Conservation (phyloP, 768 basidiomycete genomes). For the Coprinopsis marcescibilis region DNA sequence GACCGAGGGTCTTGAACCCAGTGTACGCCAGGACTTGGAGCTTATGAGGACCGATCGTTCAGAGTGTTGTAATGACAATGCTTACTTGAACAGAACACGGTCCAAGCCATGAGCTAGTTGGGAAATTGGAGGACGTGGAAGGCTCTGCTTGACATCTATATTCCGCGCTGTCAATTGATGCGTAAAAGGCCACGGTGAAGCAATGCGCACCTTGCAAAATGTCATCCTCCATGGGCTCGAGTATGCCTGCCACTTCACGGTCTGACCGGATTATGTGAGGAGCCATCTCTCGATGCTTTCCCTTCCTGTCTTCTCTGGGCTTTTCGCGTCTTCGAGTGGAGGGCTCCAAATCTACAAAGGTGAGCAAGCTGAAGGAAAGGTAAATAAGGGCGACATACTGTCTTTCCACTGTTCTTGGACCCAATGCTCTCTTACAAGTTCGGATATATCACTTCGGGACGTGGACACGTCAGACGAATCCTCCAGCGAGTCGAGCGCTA, state of each 20-base stretch:
- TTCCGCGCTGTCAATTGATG: not conserved
- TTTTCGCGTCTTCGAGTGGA: too few species aligned
- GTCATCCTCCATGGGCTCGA: slow-evolving; percentile 3
- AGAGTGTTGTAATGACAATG: slow-evolving; percentile 8
- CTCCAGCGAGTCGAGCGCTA: too few species aligned
- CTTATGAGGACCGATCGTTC: slow-evolving; percentile 4
- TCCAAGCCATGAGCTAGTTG: slow-evolving; percentile 47
- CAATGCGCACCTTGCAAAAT: slow-evolving; percentile 35
- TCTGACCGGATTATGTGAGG: not conserved
- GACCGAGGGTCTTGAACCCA: slow-evolving; percentile 86
- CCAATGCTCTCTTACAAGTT: slow-evolving; percentile 3
- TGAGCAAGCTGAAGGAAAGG: not conserved
- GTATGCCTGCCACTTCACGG: slow-evolving; percentile 8
- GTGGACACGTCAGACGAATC: too few species aligned
- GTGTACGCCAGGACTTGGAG: slow-evolving; percentile 74
- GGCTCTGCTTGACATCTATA: slow-evolving; percentile 37
- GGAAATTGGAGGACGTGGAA: slow-evolving; percentile 34
- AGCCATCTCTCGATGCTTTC: not conserved
- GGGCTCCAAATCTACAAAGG: not conserved
- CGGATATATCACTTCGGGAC: not conserved
- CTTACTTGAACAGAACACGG: slow-evolving; percentile 72
- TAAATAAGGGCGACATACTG: not conserved
- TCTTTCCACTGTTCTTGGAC: not conserved
- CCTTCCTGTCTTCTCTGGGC: not conserved
- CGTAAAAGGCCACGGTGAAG: not conserved